Conservation (phyloP, 192 early-diverging fungal species). For the Coemansia sp. region DNA sequence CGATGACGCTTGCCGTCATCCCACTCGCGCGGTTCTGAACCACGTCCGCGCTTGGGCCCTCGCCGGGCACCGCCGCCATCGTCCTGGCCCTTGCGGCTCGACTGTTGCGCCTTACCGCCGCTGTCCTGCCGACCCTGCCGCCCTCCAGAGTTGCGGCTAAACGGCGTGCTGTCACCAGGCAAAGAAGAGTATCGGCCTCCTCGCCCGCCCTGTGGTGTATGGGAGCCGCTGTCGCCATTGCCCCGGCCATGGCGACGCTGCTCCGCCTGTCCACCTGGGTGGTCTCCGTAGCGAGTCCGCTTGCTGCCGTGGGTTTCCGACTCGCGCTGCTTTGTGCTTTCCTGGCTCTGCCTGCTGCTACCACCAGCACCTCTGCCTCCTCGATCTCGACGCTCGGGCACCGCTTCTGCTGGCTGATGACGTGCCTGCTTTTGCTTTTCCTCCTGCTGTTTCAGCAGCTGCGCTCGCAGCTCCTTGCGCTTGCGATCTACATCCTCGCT, state of each 20-base stretch:
- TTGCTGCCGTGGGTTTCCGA: not conserved
- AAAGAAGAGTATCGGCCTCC: constrained; percentile 5
- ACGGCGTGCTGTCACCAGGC: not conserved
- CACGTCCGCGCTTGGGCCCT: constrained; percentile 24
- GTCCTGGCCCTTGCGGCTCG: constrained; percentile 14
- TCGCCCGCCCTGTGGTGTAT: not conserved
- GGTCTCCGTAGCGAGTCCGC: not conserved
- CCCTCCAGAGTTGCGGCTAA: constrained; percentile 10
- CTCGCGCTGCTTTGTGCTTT: constrained; percentile 7
- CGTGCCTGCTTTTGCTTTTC: constrained; percentile 34
- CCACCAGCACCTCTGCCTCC: constrained; percentile 7
- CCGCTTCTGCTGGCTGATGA: not conserved
- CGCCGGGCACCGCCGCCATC: constrained; percentile 15
- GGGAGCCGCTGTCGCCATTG: constrained; percentile 4
- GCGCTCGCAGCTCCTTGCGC: constrained; percentile 45
- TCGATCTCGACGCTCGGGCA: constrained; percentile 5
- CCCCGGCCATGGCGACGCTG: constrained; percentile 16
- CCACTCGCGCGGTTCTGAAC: constrained; percentile 24
- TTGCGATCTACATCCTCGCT: constrained; percentile 36
- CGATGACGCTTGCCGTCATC: constrained; percentile 30
- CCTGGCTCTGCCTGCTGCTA: constrained; percentile 6
- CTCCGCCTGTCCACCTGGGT: not conserved
- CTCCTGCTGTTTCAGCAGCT: constrained; percentile 42
- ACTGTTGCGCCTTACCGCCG: not conserved
- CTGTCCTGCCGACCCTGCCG: constrained; percentile 15